Evolutionary conservation across 1,284 basidiomycete species (phyloP), one percentile per base, ranked within the genome.

Genomic region (Bondarzewia mesenterica): DNA sequence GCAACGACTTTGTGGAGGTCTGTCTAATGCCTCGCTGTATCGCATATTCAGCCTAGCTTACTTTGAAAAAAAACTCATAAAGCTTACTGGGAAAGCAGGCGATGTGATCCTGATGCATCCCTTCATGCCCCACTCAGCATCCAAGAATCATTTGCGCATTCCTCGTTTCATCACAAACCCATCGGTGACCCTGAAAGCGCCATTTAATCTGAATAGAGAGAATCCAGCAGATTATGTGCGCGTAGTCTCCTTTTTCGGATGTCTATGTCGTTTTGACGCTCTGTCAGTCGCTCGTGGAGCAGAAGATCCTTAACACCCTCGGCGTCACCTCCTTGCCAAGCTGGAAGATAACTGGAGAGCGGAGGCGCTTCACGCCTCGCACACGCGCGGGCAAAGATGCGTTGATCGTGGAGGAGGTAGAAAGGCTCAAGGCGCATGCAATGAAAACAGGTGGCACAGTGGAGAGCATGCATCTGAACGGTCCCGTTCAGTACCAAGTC

Each of bases 111-210:
- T 71, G 8, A 57, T 68, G 32, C 69, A 70, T 46, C 67, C 67
- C 0, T 63, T 71, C 47, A 69, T 71, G 66, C 63, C 61, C 7
- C 65, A 65, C 50, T 63, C 64, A 8, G 65, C 65, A 16, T 67
- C 65, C 6, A 65, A 62, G 59, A 67, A 67, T 51, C 59, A 65
- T 44, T 53, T 63, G 18, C 57, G 68, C 45, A 53, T 66, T 42
- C 57, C 65, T 22, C 56, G 68, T 1, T 62, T 70, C 46, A 68
- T 70, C 51, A 69, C 68, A 1, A 71, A 69, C 45, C 68, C 69
- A 15, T 64, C 67, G 1, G 64, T 70, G 0, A 61, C 61, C 7
- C 54, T 69, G 44, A 63, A 64, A 37, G 61, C 60, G 36, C 67
- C 69, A 2, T 62, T 70, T 52, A 62, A 67, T 45, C 57, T 68